Conservation (phyloP, 495 filamentous ascomycete genomes). For the Tuber magnatum region DNA sequence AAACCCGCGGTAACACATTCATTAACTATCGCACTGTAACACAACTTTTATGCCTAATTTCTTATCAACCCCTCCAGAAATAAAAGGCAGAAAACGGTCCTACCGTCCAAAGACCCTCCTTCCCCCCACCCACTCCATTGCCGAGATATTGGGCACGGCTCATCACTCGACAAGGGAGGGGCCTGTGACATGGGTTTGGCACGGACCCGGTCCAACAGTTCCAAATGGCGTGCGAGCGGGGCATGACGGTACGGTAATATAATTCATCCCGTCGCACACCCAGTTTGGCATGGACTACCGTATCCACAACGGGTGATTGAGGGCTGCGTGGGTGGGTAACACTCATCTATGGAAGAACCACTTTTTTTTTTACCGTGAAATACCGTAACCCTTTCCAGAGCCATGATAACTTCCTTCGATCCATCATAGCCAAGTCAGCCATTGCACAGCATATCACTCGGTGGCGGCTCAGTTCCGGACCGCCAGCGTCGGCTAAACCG, state of each 20-base stretch:
- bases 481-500: background rate
- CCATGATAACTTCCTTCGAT: too few relatives aligned
- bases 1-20: background rate
- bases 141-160: background rate
- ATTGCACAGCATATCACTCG: background rate
- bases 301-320: background rate
- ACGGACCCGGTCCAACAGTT: background rate
- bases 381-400: too few relatives aligned
- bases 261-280: background rate
- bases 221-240: background rate
- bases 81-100: background rate
- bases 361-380: background rate
- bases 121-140: too few relatives aligned
- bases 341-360: background rate
- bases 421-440: too few relatives aligned
- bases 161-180: background rate
- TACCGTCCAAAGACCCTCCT: background rate
- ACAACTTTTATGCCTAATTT: background rate
- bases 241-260: background rate
- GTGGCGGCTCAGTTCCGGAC: background rate
- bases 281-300: background rate
- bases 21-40: background rate
- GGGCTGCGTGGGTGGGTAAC: background rate
- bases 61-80: background rate
- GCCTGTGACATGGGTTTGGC: background rate